Conservation (phyloP, 2,329 filamentous ascomycete species). For the Raffaelea arxii region DNA sequence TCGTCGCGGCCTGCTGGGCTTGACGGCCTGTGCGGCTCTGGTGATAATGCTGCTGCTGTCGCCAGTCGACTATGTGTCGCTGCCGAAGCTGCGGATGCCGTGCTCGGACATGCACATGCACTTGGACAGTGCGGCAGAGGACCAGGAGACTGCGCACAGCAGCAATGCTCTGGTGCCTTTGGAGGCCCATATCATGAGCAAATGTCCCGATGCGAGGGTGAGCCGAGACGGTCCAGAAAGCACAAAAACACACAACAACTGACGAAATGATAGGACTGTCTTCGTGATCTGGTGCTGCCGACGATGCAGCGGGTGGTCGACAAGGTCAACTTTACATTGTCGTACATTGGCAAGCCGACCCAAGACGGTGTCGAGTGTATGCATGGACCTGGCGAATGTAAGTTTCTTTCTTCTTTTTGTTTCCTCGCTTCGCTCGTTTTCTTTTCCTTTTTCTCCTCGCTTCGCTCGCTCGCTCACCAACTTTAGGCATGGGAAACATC, state of each 20-base stretch:
- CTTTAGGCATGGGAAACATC: constrained; percentile 73
- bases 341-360: constrained; percentile 76
- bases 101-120: too few species aligned
- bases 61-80: too few species aligned
- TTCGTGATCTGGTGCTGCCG: constrained; percentile 72
- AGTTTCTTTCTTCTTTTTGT: too few species aligned
- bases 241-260: too few species aligned
- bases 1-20: too few species aligned
- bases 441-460: too few species aligned
- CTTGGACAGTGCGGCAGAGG: neutral
- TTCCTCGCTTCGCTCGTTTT: too few species aligned
- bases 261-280: constrained; percentile 53
- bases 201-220: constrained; percentile 81
- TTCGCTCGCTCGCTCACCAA: neutral
- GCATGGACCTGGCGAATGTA: constrained; percentile 78
- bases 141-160: neutral
- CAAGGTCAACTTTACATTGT: constrained; percentile 85
- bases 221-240: too few species aligned
- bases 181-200: constrained; percentile 94
- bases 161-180: constrained; percentile 51
- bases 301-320: constrained; percentile 72
- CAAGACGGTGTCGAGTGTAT: constrained; percentile 80
- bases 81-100: too few species aligned
- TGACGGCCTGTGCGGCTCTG: too few species aligned
- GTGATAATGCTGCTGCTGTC: too few species aligned